A percentile compares a stretch with the other conserved stretches of the same genome.
These are phyloP conservation scores for Alternaria brassicicola DNA, from an alignment of 2,329 filamentous ascomycete species.

Conservation along the genomic window DNA sequence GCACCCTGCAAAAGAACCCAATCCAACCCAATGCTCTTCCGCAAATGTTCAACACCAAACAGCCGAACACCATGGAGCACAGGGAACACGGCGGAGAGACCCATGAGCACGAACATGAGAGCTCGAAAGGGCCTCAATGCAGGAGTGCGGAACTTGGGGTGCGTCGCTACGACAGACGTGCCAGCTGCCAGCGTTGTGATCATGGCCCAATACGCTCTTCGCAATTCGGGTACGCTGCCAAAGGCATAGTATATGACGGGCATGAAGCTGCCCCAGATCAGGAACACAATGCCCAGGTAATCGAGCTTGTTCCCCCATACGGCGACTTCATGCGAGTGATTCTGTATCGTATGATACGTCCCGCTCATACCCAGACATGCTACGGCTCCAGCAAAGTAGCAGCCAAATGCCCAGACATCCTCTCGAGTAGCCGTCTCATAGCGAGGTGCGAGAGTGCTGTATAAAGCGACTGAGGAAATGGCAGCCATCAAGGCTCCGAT, in stretches of 20 bases:
- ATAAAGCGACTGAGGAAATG: constrained; percentile 27
- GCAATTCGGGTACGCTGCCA: constrained; percentile 66
- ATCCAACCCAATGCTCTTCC: constrained; percentile 75
- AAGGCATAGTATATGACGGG: constrained; percentile 73
- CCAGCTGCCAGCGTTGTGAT: constrained; percentile 79
- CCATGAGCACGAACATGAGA: constrained; percentile 86
- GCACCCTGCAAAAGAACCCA: constrained; percentile 82
- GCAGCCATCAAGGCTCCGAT: constrained; percentile 47
- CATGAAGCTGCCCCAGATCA: constrained; percentile 92
- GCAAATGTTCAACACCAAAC: constrained; percentile 70
- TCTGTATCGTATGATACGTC: constrained; percentile 81
- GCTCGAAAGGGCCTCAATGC: constrained; percentile 84
- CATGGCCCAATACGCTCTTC: constrained; percentile 75
- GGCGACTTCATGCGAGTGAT: constrained; percentile 79
- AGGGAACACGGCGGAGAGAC: constrained; percentile 81
- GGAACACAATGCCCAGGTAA: constrained; percentile 88
- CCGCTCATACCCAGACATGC: constrained; percentile 59
- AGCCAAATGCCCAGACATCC: constrained; percentile 47
- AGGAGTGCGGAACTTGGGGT: constrained; percentile 83
- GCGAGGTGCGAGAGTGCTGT: constrained; percentile 32
- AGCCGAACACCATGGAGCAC: constrained; percentile 75
- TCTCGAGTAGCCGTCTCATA: constrained; percentile 45
- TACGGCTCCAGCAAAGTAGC: constrained; percentile 50
- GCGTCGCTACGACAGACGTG: constrained; percentile 76
- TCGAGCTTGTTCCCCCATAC: constrained; percentile 91